phyloP scores from a whole-genome alignment of 176 grass and related monocot species.

The Stipa capillata region DNA sequence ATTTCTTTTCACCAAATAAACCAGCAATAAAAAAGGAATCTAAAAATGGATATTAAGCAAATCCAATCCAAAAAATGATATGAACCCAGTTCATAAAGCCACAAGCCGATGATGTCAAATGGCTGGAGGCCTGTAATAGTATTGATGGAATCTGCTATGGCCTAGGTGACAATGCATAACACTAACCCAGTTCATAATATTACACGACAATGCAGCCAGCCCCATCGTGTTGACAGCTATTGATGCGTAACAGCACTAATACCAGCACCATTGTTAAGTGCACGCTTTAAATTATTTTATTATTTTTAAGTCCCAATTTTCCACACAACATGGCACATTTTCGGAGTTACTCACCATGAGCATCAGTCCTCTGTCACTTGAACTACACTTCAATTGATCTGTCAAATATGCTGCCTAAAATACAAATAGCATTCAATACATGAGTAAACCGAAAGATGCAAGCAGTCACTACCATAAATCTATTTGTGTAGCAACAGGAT shows the following conservation, averaged over 20 bases:
- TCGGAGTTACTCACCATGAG: constrained; percentile 71
- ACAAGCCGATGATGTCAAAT: background rate
- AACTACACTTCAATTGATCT: constrained; percentile 44
- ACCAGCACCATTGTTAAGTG: background rate
- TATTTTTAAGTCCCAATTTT: background rate
- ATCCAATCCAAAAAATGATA: background rate
- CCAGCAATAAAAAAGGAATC: background rate
- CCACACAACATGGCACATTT: background rate
- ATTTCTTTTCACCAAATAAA: background rate
- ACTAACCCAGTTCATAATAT: too few species aligned
- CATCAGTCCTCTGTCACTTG: constrained; percentile 44
- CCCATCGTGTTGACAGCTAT: background rate
- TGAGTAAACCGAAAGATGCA: constrained; percentile 9
- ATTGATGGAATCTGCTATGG: background rate
- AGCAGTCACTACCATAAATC: background rate
- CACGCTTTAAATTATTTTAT: background rate
- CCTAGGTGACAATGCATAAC: background rate
- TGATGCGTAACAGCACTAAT: background rate
- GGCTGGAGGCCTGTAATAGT: background rate
- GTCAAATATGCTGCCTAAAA: constrained; percentile 83
- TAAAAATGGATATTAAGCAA: background rate
- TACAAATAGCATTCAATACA: constrained; percentile 26
- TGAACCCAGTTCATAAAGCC: background rate
- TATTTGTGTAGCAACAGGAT: background rate
- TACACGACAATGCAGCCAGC: background rate